phyloP scores from a whole-genome alignment of 2,329 filamentous ascomycete genomes.

The Sclerotinia minor region DNA sequence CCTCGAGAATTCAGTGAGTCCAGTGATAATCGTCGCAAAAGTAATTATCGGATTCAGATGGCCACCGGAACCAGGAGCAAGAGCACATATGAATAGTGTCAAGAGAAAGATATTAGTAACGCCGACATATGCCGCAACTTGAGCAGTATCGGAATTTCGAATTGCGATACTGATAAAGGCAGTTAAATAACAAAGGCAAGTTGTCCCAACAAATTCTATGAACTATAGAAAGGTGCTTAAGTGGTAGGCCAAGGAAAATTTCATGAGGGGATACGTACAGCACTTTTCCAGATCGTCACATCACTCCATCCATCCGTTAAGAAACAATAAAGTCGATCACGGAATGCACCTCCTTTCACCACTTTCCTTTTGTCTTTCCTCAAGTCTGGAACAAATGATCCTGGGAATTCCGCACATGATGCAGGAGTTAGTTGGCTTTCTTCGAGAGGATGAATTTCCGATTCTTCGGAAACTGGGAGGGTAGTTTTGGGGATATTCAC shows the following conservation, averaged over 20 bases:
- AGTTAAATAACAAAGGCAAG: constrained; percentile 40
- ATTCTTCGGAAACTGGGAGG: background rate
- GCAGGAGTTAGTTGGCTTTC: constrained; percentile 16
- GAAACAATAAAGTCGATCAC: constrained; percentile 19
- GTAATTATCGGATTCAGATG: constrained; percentile 58
- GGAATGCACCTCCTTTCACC: constrained; percentile 18
- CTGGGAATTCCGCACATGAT: constrained; percentile 30
- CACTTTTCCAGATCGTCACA: constrained; percentile 29
- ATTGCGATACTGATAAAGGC: constrained; percentile 42
- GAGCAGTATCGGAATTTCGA: constrained; percentile 36
- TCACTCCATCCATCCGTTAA: constrained; percentile 31
- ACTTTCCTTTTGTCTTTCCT: constrained; percentile 26
- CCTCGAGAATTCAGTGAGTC: constrained; percentile 52
- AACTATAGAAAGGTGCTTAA: constrained; percentile 30
- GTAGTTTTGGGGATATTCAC: background rate
- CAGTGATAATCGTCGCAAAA: constrained; percentile 53
- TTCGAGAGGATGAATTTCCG: background rate
- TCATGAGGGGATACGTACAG: constrained; percentile 22
- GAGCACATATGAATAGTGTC: constrained; percentile 52
- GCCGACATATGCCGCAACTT: constrained; percentile 41
- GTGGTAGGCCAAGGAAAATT: background rate
- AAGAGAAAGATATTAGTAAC: constrained; percentile 43
- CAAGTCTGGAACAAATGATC: constrained; percentile 31
- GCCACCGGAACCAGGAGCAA: constrained; percentile 52
- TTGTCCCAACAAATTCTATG: constrained; percentile 41